These are phyloP conservation scores for Globisporangium megalacanthum DNA, from an alignment of 352 stramenopile genomes.

Conservation along the genomic window DNA sequence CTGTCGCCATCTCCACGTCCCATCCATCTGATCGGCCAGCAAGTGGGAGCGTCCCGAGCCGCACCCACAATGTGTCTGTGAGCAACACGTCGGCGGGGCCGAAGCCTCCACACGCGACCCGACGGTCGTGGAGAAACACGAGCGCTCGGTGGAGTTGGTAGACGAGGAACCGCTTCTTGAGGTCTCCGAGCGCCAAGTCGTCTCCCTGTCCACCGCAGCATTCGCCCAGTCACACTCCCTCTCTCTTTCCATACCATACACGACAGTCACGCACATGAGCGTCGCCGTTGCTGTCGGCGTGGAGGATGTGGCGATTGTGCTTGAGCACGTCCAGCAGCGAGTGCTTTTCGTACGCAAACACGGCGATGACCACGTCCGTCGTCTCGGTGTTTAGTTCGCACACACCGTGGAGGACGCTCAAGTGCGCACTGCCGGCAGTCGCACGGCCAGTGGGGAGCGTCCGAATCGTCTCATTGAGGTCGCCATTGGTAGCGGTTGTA, in stretches of 20 bases:
- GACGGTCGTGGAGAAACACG: constrained; percentile 34
- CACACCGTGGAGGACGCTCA: constrained; percentile 36
- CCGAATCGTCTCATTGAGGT: neutral
- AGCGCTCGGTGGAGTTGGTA: constrained; percentile 54
- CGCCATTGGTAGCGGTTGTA: constrained; percentile 13
- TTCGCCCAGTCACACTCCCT: neutral
- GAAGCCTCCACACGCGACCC: constrained; percentile 38
- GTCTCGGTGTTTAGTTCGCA: constrained; percentile 3
- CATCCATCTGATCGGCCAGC: constrained; percentile 6
- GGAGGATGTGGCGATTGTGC: constrained; percentile 57
- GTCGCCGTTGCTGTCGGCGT: constrained; percentile 20
- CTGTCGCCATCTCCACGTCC: neutral
- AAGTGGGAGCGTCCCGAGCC: constrained; percentile 33
- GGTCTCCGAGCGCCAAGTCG: constrained; percentile 31
- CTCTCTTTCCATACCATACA: neutral
- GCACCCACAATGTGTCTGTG: constrained; percentile 44
- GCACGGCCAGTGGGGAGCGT: neutral
- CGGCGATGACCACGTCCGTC: constrained; percentile 20
- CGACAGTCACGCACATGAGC: neutral
- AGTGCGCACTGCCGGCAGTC: constrained; percentile 12
- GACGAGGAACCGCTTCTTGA: constrained; percentile 64
- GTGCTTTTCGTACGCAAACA: constrained; percentile 66
- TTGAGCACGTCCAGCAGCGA: constrained; percentile 68
- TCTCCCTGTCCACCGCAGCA: constrained; percentile 9
- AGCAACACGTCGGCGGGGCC: constrained; percentile 35